Base-by-base conservation (phyloP, 768 basidiomycete species). In the Strobilomyces echinocephalus region DNA sequence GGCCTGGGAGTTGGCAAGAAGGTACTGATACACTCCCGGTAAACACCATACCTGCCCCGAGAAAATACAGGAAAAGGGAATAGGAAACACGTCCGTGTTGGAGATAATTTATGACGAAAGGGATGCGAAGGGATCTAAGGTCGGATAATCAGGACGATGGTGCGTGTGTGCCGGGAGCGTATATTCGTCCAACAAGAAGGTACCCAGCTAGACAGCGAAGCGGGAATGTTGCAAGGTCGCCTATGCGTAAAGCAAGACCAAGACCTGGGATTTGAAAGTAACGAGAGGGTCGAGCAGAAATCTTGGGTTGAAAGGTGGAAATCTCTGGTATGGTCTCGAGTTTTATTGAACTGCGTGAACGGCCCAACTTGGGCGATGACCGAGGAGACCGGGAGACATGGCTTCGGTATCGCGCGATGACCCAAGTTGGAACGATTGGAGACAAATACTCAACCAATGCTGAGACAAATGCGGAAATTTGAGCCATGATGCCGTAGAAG, bases 241-340 rank as follows among this genome's bases (percentile, higher is more conserved):
- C 60, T n/a, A 69, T 60, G 51, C 68, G 62, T 51, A 71, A 51
- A 46, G 43, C 60, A 5, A 71, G 51, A 49, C 58, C 49, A 44
- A 71, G 43, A 35, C 68, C 68, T 5, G 69, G 69, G 34, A 69
- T 49, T 41, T 31, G 59, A 26, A 68, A 34, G 45, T 56, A 63
- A 40, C 54, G 45, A 30, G 56, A 59, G 21, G 46, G 44, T 10
- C 45, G 53, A 16, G 43, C 8, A n/a, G 58, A 46, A 38, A 26
- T 43, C 41, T 56, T 62, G 16, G 66, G 66, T 16, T 68, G 66
- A 49, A 71, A 69, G 14, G 66, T 50, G 33, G 69, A 50, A 33
- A 65, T 65, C 54, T 73, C 72, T 10, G 69, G 70, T 55, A 73
- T 75, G 14, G 74, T 73, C 57, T 73, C 72, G n/a, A 73, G 68